A percentile compares a stretch with the other conserved stretches of the same genome.
These are phyloP conservation scores for Helichrysum umbraculigerum DNA, from an alignment of 129 eudicot species.

Conservation along the genomic window DNA sequence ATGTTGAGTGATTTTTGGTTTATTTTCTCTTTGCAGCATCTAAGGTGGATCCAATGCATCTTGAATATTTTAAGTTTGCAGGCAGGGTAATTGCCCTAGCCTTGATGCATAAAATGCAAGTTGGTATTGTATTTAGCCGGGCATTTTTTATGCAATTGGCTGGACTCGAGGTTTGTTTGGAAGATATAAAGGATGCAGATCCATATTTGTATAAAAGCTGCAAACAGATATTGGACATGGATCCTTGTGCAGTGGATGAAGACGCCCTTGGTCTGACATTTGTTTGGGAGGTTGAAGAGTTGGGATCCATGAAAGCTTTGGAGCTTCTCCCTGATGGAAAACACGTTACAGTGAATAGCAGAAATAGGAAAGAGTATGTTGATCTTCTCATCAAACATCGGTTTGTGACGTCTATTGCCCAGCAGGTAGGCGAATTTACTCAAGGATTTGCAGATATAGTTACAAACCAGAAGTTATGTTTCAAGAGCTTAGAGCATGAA, in stretches of 20 bases:
- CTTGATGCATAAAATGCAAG: conserved; percentile 83
- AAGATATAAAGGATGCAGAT: conserved; percentile 78
- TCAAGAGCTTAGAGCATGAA: conserved; percentile 60
- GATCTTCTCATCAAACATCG: conserved; percentile 59
- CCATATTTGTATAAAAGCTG: conserved; percentile 75
- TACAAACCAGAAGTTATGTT: conserved; percentile 40
- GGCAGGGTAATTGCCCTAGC: conserved; percentile 87
- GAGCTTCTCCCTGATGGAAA: conserved; percentile 73
- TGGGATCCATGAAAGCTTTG: conserved; percentile 69
- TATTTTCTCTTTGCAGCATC: conserved; percentile 62
- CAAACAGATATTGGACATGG: conserved; percentile 86
- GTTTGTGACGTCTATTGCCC: conserved; percentile 60
- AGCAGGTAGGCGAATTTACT: conserved; percentile 64
- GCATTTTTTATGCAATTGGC: conserved; percentile 70
- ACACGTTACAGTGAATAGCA: conserved; percentile 65
- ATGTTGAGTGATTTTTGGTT: background rate
- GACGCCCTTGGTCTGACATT: conserved; percentile 81
- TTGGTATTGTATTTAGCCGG: conserved; percentile 77
- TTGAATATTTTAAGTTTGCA: conserved; percentile 65
- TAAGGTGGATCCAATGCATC: conserved; percentile 81
- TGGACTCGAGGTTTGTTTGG: conserved; percentile 53
- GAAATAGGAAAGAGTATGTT: conserved; percentile 66
- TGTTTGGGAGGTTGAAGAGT: conserved; percentile 62
- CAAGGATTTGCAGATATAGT: conserved; percentile 74
- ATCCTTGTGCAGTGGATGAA: conserved; percentile 66